These are phyloP conservation scores for Aspergillus tubingensis DNA, from an alignment of 2,329 filamentous ascomycete species.

Conservation along the genomic window DNA sequence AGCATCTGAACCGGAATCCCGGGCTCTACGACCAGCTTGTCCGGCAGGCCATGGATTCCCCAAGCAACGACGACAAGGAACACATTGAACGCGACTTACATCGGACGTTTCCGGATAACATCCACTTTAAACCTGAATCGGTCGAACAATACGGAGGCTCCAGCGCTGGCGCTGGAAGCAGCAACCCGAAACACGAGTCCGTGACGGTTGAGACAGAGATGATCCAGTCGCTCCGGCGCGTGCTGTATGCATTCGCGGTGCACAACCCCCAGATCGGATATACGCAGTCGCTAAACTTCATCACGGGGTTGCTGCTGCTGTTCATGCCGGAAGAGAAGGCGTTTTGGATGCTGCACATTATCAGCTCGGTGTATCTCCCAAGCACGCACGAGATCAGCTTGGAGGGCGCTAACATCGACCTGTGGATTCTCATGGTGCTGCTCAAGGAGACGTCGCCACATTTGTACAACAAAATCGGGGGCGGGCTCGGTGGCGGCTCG, in stretches of 20 bases:
- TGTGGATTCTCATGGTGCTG: slow-evolving; percentile 87
- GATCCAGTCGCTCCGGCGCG: slow-evolving; percentile 77
- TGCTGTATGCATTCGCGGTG: slow-evolving; percentile 85
- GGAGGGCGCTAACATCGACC: slow-evolving; percentile 89
- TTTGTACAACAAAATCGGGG: slow-evolving; percentile 86
- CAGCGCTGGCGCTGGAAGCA: slow-evolving; percentile 33
- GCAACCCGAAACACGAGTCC: slow-evolving; percentile 37
- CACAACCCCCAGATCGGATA: slow-evolving; percentile 92
- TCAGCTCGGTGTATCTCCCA: slow-evolving; percentile 83
- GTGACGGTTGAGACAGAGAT: slow-evolving; percentile 69
- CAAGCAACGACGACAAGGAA: slow-evolving; percentile 75
- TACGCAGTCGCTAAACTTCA: slow-evolving; percentile 93
- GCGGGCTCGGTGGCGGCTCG: slow-evolving; percentile 50
- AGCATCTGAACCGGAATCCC: slow-evolving; percentile 71
- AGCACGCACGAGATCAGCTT: slow-evolving; percentile 89
- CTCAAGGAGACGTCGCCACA: slow-evolving; percentile 79
- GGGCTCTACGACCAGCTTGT: slow-evolving; percentile 76
- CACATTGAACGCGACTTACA: slow-evolving; percentile 93
- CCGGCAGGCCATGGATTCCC: slow-evolving; percentile 62
- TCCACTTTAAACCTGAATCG: slow-evolving; percentile 74
- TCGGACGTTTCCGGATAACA: slow-evolving; percentile 91
- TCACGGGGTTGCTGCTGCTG: slow-evolving; percentile 83
- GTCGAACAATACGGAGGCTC: slow-evolving; percentile 18
- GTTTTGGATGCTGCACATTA: slow-evolving; percentile 91
- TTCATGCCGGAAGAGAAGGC: slow-evolving; percentile 91